phyloP scores from a whole-genome alignment of 352 stramenopile species.

The Phytophthora melonis region DNA sequence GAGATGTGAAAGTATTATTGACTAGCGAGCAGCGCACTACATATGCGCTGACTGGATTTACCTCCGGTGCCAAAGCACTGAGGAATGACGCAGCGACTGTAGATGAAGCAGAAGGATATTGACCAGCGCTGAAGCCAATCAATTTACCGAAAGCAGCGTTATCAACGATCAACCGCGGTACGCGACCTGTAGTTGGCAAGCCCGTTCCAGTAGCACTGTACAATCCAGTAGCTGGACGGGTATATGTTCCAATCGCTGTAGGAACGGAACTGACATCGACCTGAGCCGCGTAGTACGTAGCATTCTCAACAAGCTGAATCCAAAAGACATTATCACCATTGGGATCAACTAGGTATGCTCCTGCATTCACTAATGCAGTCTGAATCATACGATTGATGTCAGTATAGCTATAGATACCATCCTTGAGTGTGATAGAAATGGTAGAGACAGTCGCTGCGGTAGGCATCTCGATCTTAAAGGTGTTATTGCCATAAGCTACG shows the following conservation, averaged over 20 bases:
- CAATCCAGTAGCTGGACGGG: too few species aligned
- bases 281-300: too few species aligned
- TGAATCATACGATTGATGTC: constrained; percentile 15
- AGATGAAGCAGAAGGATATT: background rate
- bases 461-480: constrained; percentile 3
- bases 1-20: constrained; percentile 9
- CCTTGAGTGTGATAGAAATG: too few species aligned
- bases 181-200: too few species aligned
- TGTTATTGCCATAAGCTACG: background rate
- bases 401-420: constrained; percentile 11
- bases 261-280: too few species aligned
- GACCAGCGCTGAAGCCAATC: too few species aligned
- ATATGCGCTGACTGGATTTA: constrained; percentile 6
- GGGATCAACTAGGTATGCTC: constrained; percentile 7
- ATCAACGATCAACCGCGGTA: constrained; percentile 10
- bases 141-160: too few species aligned
- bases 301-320: constrained; percentile 5
- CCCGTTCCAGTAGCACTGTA: too few species aligned
- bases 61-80: background rate
- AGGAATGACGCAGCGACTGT: background rate
- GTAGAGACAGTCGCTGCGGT: background rate
- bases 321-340: constrained; percentile 10
- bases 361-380: background rate
- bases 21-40: constrained; percentile 16
- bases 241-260: too few species aligned